Conservation (phyloP, 2,329 filamentous ascomycete species). For the Alternaria rosae region DNA sequence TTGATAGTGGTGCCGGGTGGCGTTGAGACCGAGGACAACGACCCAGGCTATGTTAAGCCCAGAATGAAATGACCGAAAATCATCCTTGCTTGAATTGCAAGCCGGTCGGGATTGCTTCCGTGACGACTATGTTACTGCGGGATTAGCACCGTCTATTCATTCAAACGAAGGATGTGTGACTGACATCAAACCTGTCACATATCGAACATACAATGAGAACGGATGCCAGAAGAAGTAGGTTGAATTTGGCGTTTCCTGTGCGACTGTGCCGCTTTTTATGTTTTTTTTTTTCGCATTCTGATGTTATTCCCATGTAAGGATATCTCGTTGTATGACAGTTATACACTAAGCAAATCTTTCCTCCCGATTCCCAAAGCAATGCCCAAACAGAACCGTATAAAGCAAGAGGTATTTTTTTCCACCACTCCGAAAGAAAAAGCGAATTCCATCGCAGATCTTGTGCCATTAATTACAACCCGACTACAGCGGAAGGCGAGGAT, state of each 20-base stretch:
- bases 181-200: neutral
- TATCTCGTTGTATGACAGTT: constrained; percentile 31
- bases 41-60: neutral
- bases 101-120: neutral
- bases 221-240: neutral
- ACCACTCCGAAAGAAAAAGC: constrained; percentile 28
- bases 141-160: neutral
- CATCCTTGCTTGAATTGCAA: neutral
- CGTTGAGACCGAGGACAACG: neutral
- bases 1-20: neutral
- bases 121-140: neutral
- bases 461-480: constrained; percentile 51
- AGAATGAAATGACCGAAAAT: neutral
- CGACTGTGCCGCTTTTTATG: constrained; percentile 29
- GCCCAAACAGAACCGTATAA: constrained; percentile 33
- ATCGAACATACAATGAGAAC: neutral
- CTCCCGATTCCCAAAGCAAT: constrained; percentile 29
- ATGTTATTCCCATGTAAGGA: constrained; percentile 26
- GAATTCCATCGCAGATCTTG: constrained; percentile 41
- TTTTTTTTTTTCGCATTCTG: constrained; percentile 38
- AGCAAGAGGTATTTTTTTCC: constrained; percentile 33
- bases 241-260: constrained; percentile 16
- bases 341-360: constrained; percentile 27
- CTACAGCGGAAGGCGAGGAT: constrained; percentile 36
- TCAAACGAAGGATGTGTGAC: neutral